Conservation (phyloP, 2,329 filamentous ascomycete species). For the Pseudocercospora pini-densiflorae region DNA sequence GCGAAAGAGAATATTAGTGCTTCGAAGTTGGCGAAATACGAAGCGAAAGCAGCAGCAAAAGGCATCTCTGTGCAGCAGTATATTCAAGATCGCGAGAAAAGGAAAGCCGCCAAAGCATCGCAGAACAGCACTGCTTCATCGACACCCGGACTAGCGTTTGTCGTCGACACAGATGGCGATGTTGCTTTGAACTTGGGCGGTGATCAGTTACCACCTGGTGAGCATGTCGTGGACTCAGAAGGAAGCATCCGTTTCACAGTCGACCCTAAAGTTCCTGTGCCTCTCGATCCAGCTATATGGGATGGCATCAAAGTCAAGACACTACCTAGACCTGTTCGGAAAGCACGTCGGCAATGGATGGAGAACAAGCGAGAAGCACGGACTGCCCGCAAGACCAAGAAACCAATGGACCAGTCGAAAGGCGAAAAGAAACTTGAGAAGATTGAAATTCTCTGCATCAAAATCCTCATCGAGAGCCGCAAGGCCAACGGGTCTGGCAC, state of each 20-base stretch:
- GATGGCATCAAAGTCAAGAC: conserved; percentile 22
- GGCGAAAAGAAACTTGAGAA: conserved; percentile 18
- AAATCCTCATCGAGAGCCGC: conserved; percentile 21
- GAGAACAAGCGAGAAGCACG: conserved; percentile 19
- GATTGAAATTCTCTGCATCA: conserved; percentile 14
- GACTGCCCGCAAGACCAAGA: conserved; percentile 1
- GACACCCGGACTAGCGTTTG: conserved; percentile 14
- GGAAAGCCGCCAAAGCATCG: conserved; percentile 25
- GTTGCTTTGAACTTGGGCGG: neutral
- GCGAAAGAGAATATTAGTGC: conserved; percentile 27
- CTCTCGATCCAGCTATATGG: conserved; percentile 30
- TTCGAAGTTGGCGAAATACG: conserved; percentile 39
- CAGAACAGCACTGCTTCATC: conserved; percentile 1
- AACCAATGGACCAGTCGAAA: conserved; percentile 7
- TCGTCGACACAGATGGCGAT: conserved; percentile 28
- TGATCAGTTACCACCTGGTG: neutral
- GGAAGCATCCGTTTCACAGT: conserved; percentile 24
- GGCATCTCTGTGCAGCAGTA: conserved; percentile 44
- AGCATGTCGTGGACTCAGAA: conserved; percentile 19
- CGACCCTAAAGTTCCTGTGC: conserved; percentile 16
- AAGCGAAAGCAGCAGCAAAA: conserved; percentile 43
- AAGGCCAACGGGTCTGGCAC: conserved; percentile 8
- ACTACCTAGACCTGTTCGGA: conserved; percentile 29
- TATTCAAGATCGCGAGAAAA: conserved; percentile 28
- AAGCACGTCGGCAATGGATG: conserved; percentile 29